Evolutionary conservation across 2,329 filamentous ascomycete genomes (phyloP).

Genomic region (Fusarium bulbicola): DNA sequence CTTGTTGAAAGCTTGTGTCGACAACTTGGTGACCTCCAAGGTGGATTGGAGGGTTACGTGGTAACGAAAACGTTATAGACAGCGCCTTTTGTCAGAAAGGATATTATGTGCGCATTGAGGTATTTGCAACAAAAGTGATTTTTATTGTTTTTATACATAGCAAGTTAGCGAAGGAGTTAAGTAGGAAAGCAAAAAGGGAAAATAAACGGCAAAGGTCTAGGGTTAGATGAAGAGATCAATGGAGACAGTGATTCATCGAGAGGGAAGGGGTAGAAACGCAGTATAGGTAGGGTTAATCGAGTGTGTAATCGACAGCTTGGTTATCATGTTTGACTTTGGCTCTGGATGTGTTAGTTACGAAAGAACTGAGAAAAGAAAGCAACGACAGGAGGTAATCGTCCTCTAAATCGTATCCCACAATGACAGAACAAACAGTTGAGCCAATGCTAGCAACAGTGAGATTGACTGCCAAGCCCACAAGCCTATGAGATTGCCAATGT

Average conservation of each 20-base stretch:
- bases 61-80: background rate
- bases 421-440: background rate
- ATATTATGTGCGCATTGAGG: background rate
- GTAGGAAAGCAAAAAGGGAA: conserved; percentile 13
- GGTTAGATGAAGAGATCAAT: background rate
- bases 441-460: background rate
- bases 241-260: background rate
- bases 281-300: background rate
- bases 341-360: background rate
- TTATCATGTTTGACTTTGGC: background rate
- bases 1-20: conserved; percentile 34
- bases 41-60: background rate
- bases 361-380: background rate
- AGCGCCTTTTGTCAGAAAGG: background rate
- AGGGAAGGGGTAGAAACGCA: background rate
- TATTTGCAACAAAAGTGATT: conserved; percentile 13
- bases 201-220: background rate
- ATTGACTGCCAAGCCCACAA: background rate
- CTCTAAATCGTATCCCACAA: background rate
- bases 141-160: background rate
- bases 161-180: conserved; percentile 35
- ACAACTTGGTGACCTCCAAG: conserved; percentile 31
- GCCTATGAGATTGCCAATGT: background rate
- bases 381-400: background rate
- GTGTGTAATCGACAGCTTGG: background rate